A percentile compares a stretch with the other conserved stretches of the same genome.
Conservation (phyloP, 768 basidiomycete species). For the Russula foetens region DNA sequence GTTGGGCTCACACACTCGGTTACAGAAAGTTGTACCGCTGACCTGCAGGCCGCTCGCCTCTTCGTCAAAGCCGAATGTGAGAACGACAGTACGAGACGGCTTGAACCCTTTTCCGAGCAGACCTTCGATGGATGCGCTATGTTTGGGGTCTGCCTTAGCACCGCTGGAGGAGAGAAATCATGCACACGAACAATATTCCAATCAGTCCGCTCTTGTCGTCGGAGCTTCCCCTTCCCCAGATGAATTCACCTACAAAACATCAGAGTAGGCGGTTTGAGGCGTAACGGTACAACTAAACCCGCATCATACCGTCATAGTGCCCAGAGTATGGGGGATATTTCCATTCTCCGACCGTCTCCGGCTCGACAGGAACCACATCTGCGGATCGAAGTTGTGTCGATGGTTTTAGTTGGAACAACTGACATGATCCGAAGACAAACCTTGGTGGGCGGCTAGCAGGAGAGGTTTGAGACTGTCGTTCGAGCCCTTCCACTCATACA, state of each 20-base stretch:
- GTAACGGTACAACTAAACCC: not conserved
- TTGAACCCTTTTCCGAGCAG: slow-evolving; percentile 32
- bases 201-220: slow-evolving; percentile 32
- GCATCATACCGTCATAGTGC: slow-evolving; percentile 40
- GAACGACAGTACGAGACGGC: slow-evolving; percentile 28
- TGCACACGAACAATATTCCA: slow-evolving; percentile 25
- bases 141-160: not conserved
- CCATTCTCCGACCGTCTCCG: slow-evolving; percentile 49
- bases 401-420: slow-evolving; percentile 14
- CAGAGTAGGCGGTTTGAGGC: not conserved
- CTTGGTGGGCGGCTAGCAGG: slow-evolving; percentile 47
- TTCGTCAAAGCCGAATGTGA: slow-evolving; percentile 36
- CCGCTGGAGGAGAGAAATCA: not conserved
- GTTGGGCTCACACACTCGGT: not conserved
- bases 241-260: slow-evolving; percentile 20
- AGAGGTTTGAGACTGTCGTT: slow-evolving; percentile 45
- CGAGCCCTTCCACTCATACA: slow-evolving; percentile 53
- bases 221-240: slow-evolving; percentile 31
- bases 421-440: slow-evolving; percentile 22
- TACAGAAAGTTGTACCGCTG: not conserved
- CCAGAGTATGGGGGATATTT: slow-evolving; percentile 57
- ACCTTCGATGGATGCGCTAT: slow-evolving; percentile 31
- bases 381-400: not conserved
- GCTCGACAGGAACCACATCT: slow-evolving; percentile 67
- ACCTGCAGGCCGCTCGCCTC: slow-evolving; percentile 28